These are phyloP conservation scores for Penicillium hesseltinei DNA, from an alignment of 2,329 filamentous ascomycete species.

Conservation along the genomic window DNA sequence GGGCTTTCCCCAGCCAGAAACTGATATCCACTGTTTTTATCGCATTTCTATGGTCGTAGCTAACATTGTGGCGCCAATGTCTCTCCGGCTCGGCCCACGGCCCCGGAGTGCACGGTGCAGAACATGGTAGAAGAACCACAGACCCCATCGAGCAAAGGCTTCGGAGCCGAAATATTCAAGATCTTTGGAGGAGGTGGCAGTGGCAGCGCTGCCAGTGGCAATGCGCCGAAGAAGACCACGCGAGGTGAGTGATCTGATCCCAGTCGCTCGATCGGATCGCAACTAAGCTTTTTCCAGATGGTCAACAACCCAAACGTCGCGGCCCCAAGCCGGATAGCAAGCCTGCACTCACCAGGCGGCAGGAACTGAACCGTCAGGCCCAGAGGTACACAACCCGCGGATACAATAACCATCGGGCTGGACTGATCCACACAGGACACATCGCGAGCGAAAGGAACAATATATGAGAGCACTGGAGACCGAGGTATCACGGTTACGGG, in stretches of 20 bases:
- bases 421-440: slow-evolving; percentile 62
- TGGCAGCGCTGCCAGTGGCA: slow-evolving; percentile 31
- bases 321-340: slow-evolving; percentile 97
- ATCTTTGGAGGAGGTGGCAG: slow-evolving; percentile 47
- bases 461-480: slow-evolving; percentile 94
- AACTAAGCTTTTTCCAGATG: slow-evolving; percentile 57
- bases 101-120: slow-evolving; percentile 17
- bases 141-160: slow-evolving; percentile 20
- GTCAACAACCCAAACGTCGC: slow-evolving; percentile 79
- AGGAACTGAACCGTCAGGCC: slow-evolving; percentile 92
- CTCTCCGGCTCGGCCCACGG: slow-evolving; percentile 11
- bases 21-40: not conserved
- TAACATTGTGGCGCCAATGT: slow-evolving; percentile 17
- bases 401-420: slow-evolving; percentile 9
- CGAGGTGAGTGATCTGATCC: slow-evolving; percentile 55
- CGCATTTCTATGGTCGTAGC: not conserved
- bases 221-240: slow-evolving; percentile 63
- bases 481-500: slow-evolving; percentile 84
- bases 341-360: slow-evolving; percentile 83
- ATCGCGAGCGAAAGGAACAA: slow-evolving; percentile 92
- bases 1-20: not conserved
- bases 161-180: slow-evolving; percentile 47
- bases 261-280: not conserved
- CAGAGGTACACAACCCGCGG: slow-evolving; percentile 65
- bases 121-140: slow-evolving; percentile 19